A percentile compares a stretch with the other conserved stretches of the same genome.
Conservation (phyloP, 148 eudicot genomes). For the Rhododendron kiyosumense region DNA sequence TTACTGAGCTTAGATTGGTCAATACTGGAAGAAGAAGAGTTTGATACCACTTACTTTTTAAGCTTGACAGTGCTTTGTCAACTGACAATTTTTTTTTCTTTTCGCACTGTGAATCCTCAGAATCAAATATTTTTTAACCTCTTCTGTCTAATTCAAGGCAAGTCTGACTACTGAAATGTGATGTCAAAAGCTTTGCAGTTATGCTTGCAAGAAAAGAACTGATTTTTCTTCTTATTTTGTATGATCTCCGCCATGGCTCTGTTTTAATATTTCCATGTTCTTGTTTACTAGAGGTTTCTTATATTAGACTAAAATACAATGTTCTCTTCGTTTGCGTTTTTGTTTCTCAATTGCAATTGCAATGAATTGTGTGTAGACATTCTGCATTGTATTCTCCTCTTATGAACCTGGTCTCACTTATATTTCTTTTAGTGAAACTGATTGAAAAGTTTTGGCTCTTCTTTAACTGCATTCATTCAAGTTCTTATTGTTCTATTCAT, state of each 20-base stretch:
- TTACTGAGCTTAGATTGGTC: background rate
- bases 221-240: background rate
- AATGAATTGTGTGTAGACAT: background rate
- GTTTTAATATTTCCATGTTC: background rate
- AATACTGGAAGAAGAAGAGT: background rate
- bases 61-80: background rate
- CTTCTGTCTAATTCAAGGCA: background rate
- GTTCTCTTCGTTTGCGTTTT: background rate
- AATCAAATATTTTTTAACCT: background rate
- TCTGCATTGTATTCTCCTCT: background rate
- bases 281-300: background rate
- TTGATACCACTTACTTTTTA: background rate
- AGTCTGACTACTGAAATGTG: background rate
- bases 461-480: background rate
- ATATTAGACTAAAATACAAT: background rate
- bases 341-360: background rate
- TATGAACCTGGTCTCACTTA: background rate
- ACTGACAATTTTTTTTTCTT: background rate
- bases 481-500: constrained; percentile 3
- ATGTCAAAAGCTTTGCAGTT: background rate
- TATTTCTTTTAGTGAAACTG: background rate
- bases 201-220: background rate
- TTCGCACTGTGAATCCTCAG: background rate
- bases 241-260: background rate
- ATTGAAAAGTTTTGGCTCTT: background rate